Evolutionary conservation across 345 rosid species (phyloP).

Genomic region (Euclidium syriacum): DNA sequence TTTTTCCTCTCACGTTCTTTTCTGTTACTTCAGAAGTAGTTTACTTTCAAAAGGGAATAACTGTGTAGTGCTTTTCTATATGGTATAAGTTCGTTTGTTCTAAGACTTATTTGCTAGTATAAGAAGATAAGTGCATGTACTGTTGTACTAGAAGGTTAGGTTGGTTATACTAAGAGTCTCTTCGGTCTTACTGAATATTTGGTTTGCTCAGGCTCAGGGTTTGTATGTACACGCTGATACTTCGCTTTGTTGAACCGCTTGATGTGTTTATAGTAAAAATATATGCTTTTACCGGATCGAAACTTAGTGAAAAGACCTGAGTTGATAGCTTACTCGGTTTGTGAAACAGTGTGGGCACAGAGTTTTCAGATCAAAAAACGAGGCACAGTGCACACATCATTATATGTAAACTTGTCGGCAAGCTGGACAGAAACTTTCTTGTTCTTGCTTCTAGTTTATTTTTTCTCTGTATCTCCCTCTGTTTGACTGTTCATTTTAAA

Average conservation of each 20-base stretch:
- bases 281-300: neutral
- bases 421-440: too few species aligned
- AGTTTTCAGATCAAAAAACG: too few species aligned
- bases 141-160: neutral
- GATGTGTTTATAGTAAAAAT: neutral
- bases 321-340: neutral
- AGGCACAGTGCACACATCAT: too few species aligned
- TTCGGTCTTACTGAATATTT: neutral
- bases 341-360: too few species aligned
- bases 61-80: slow-evolving; percentile 8
- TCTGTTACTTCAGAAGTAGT: neutral
- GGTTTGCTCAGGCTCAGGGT: too few species aligned
- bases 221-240: too few species aligned
- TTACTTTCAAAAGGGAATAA: slow-evolving; percentile 3
- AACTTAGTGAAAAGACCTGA: neutral
- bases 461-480: too few species aligned
- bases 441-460: neutral
- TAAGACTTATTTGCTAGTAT: neutral
- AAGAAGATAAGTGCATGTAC: neutral
- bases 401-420: too few species aligned
- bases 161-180: neutral
- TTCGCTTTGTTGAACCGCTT: too few species aligned
- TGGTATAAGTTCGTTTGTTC: neutral
- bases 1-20: neutral
- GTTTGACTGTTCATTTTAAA: too few species aligned